phyloP scores from a whole-genome alignment of 192 early-diverging fungal species.

The Coemansia brasiliensis region DNA sequence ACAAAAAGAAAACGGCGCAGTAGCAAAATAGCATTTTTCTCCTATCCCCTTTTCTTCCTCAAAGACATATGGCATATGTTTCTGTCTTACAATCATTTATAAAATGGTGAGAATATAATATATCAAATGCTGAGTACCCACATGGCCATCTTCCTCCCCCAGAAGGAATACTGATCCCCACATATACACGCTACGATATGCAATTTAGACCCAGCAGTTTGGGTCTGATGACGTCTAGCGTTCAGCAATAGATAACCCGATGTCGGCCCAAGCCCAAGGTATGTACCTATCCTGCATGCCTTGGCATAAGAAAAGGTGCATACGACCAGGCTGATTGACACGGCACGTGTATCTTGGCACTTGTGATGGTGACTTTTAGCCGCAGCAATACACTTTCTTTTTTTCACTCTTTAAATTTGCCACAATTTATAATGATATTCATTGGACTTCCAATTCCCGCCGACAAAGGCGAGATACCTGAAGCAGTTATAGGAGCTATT shows the following conservation, averaged over 20 bases:
- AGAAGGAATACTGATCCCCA: too few relatives aligned
- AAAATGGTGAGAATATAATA: conserved; percentile 8
- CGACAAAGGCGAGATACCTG: conserved; percentile 19
- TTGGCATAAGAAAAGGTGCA: not conserved
- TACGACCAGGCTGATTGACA: not conserved
- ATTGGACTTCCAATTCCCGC: conserved; percentile 46
- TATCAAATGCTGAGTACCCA: not conserved
- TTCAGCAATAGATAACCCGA: not conserved
- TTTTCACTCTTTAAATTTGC: not conserved
- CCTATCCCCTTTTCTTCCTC: too few relatives aligned
- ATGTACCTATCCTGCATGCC: too few relatives aligned
- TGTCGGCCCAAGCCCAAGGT: too few relatives aligned
- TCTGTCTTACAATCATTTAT: conserved; percentile 4
- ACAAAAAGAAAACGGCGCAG: conserved; percentile 4
- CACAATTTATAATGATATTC: conserved; percentile 12
- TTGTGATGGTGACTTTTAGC: not conserved
- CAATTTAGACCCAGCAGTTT: too few relatives aligned
- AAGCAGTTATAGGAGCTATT: conserved; percentile 19
- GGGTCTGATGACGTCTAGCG: too few relatives aligned
- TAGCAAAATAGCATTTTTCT: conserved; percentile 1
- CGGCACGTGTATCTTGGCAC: not conserved
- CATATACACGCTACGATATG: not conserved
- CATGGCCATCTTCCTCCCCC: not conserved
- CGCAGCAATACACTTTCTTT: not conserved
- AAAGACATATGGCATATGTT: conserved; percentile 3